Conservation (phyloP, 1,284 basidiomycete species). For the Cutaneotrichosporon arboriforme region DNA sequence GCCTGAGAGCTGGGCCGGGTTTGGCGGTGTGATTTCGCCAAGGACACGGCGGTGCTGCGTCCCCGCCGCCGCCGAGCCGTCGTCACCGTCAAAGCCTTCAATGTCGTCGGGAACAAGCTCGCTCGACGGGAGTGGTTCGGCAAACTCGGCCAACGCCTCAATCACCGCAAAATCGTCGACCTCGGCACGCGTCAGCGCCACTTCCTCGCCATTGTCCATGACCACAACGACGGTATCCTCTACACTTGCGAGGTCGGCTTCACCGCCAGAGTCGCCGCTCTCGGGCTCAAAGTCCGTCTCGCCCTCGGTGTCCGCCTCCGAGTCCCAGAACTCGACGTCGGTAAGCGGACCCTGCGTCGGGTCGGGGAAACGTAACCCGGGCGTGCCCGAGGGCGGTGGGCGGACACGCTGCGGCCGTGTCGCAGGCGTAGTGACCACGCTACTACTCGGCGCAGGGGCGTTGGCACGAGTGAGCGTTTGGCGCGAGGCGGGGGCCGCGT, state of each 20-base stretch:
- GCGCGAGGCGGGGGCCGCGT: not conserved
- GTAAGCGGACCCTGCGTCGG: not conserved
- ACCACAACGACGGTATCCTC: not conserved
- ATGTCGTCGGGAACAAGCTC: not conserved
- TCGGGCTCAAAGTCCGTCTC: not conserved
- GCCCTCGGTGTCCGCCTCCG: not conserved
- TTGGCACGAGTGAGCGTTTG: too few relatives aligned
- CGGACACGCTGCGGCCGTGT: not conserved
- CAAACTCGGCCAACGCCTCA: not conserved
- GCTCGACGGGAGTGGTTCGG: not conserved
- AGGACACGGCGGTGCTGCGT: not conserved
- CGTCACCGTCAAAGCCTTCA: not conserved
- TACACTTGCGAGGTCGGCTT: not conserved
- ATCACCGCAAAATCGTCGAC: not conserved
- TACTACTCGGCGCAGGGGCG: too few relatives aligned
- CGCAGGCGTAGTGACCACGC: too few relatives aligned
- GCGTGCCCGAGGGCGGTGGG: not conserved
- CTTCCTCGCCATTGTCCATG: conserved; percentile 1
- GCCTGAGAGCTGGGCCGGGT: not conserved
- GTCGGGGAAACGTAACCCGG: not conserved
- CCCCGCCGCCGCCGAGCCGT: not conserved
- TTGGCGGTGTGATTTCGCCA: not conserved
- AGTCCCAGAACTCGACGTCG: not conserved
- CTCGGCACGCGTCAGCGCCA: not conserved
- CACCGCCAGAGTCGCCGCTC: not conserved